Evolutionary conservation across 306 rosid genomes (phyloP).

Genomic region (Dalbergia oliveri): DNA sequence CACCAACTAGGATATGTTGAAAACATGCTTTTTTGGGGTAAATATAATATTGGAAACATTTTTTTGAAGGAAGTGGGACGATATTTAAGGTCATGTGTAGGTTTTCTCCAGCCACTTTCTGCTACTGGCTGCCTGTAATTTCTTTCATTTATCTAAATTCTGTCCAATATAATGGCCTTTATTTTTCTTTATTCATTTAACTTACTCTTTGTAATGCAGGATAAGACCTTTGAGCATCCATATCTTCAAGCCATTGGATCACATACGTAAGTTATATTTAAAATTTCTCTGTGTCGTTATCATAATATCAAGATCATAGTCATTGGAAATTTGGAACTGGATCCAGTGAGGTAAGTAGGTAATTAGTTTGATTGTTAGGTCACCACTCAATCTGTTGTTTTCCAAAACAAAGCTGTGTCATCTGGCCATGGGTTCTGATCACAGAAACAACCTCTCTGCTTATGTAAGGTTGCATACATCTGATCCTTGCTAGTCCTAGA

Average conservation of each 20-base stretch:
- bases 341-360: slow-evolving; percentile 15
- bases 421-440: background rate
- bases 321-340: slow-evolving; percentile 34
- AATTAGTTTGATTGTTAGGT: slow-evolving; percentile 1
- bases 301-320: slow-evolving; percentile 35
- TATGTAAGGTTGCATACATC: slow-evolving; percentile 2
- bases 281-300: background rate
- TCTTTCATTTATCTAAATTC: background rate
- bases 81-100: background rate
- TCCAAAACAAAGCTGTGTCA: background rate
- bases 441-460: background rate
- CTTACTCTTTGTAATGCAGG: slow-evolving; percentile 66
- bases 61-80: slow-evolving; percentile 27
- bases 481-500: background rate
- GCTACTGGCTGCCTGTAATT: background rate
- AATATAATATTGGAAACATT: slow-evolving; percentile 4
- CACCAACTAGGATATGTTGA: background rate
- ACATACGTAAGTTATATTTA: slow-evolving; percentile 71
- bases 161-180: background rate
- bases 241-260: slow-evolving; percentile 90
- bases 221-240: slow-evolving; percentile 91
- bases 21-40: background rate
- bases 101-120: slow-evolving; percentile 22
- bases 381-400: background rate
- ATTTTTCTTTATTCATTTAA: slow-evolving; percentile 5